These are phyloP conservation scores for Beauveria sp. DNA, from an alignment of 2,329 filamentous ascomycete species.

Conservation along the genomic window DNA sequence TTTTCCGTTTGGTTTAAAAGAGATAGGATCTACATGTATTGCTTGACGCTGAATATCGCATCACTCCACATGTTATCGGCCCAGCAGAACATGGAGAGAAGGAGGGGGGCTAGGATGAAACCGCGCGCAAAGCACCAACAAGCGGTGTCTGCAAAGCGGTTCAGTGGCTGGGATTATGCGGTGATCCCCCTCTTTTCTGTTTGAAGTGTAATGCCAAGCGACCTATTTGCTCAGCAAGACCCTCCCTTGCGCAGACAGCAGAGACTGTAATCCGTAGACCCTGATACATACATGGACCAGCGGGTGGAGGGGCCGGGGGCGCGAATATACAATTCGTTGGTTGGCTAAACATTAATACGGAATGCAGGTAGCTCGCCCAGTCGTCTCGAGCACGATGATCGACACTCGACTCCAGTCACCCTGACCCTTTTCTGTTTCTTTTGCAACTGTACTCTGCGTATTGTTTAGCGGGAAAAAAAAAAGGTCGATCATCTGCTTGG, in stretches of 20 bases:
- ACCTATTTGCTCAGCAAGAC: background rate
- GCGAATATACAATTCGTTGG: no score
- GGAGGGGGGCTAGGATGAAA: background rate
- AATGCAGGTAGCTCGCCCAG: background rate
- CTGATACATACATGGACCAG: no score
- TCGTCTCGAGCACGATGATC: background rate
- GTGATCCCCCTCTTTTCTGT: background rate
- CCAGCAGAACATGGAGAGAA: background rate
- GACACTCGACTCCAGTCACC: background rate
- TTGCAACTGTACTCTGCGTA: background rate
- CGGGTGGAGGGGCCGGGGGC: no score
- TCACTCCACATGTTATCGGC: background rate
- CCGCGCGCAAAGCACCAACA: background rate
- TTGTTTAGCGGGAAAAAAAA: background rate
- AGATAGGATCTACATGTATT: background rate
- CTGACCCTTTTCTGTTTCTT: background rate
- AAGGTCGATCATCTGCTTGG: background rate
- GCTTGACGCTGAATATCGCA: background rate
- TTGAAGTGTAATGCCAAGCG: background rate
- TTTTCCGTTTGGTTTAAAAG: background rate
- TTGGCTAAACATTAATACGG: no score
- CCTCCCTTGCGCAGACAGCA: background rate
- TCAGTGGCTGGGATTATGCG: background rate
- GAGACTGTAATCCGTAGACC: no score
- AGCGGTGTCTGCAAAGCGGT: background rate